phyloP scores from a whole-genome alignment of 2,329 filamentous ascomycete genomes.

The Westerdykella aurantiaca region DNA sequence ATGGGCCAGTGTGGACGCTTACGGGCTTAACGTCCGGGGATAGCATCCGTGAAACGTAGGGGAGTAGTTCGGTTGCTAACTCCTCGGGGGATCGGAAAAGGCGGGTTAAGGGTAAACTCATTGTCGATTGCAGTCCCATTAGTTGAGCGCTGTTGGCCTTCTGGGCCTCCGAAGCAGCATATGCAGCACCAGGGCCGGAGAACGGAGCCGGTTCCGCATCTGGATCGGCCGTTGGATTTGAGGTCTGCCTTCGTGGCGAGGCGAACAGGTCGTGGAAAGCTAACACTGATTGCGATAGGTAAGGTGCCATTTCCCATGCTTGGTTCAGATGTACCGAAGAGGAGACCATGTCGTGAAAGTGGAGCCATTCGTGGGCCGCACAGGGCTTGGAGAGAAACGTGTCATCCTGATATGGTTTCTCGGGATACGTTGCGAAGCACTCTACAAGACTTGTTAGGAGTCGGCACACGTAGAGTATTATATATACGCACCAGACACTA shows the following conservation, averaged over 20 bases:
- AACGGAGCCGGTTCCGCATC: constrained; percentile 59
- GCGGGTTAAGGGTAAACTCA: constrained; percentile 66
- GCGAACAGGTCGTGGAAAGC: constrained; percentile 92
- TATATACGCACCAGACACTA: constrained; percentile 53
- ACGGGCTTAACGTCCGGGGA: constrained; percentile 89
- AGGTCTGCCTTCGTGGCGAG: constrained; percentile 46
- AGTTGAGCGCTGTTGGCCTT: constrained; percentile 73
- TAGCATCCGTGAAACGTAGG: constrained; percentile 76
- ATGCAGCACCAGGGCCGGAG: constrained; percentile 75
- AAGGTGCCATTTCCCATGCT: constrained; percentile 87
- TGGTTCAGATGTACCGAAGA: constrained; percentile 74
- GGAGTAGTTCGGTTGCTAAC: constrained; percentile 75
- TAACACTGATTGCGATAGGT: constrained; percentile 78
- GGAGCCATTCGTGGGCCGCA: constrained; percentile 84
- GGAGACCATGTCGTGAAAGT: constrained; percentile 84
- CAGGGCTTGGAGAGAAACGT: constrained; percentile 83
- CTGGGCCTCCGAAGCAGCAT: constrained; percentile 69
- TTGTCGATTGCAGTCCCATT: constrained; percentile 63
- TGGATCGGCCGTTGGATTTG: constrained; percentile 41
- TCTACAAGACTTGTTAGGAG: constrained; percentile 42
- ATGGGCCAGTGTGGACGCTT: constrained; percentile 59
- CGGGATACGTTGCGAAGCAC: constrained; percentile 80
- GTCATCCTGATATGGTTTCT: constrained; percentile 88
- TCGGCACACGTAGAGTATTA: neutral
- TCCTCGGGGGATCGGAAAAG: constrained; percentile 74